Conservation (phyloP, 176 grass and related monocot species). For the Carex littledalei region DNA sequence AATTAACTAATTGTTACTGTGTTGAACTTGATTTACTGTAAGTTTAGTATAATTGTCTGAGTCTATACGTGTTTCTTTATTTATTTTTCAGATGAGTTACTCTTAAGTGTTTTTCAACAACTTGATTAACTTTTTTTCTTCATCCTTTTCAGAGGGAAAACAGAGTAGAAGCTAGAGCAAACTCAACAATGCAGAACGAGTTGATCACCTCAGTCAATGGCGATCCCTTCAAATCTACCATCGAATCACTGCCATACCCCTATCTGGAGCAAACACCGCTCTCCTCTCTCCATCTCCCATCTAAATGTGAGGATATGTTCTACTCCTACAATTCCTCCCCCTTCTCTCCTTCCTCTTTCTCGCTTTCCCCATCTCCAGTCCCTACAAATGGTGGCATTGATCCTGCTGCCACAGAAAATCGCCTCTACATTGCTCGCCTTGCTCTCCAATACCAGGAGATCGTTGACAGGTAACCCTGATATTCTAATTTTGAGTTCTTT, state of each 20-base stretch:
- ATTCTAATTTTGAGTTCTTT: too few species aligned
- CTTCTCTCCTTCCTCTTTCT: constrained; percentile 56
- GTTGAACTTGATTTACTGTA: background rate
- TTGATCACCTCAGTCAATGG: constrained; percentile 37
- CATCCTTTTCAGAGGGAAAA: constrained; percentile 9
- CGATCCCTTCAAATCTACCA: constrained; percentile 44
- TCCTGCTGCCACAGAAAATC: constrained; percentile 38
- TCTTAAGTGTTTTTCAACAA: background rate
- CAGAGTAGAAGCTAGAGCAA: background rate
- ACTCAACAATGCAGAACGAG: constrained; percentile 52
- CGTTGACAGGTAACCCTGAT: constrained; percentile 38
- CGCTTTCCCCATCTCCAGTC: constrained; percentile 61
- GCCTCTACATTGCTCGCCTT: constrained; percentile 65
- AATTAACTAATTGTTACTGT: background rate
- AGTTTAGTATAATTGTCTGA: background rate
- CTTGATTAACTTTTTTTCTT: background rate
- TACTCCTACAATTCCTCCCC: constrained; percentile 51
- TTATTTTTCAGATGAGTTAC: too few species aligned
- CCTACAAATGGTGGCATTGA: constrained; percentile 41
- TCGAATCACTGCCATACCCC: constrained; percentile 44
- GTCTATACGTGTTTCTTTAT: background rate
- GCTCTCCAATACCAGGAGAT: constrained; percentile 83
- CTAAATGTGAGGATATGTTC: constrained; percentile 40
- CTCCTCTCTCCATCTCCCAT: constrained; percentile 39
- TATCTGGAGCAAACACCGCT: constrained; percentile 45